Conservation (phyloP, 75 land plant genomes). For the Pinus albicaulis region DNA sequence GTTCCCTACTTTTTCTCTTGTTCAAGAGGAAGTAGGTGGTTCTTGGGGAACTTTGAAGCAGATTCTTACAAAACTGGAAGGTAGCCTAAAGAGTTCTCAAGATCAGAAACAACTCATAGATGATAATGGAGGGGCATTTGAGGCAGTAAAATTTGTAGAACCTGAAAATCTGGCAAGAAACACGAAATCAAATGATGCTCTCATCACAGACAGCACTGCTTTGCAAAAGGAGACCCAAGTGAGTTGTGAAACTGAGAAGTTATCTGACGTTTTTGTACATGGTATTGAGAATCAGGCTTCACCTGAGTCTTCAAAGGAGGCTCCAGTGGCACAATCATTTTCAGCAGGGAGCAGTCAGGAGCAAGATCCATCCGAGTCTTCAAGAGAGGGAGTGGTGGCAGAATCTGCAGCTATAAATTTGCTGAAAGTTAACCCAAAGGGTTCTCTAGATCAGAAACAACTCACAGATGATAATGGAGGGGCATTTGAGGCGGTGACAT, state of each 20-base stretch:
- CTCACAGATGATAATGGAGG: background rate
- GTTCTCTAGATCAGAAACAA: conserved; percentile 5
- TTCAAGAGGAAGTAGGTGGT: background rate
- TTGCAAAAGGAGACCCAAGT: background rate
- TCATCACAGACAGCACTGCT: background rate
- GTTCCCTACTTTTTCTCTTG: conserved; percentile 2
- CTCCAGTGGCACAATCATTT: background rate
- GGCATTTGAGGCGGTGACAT: background rate
- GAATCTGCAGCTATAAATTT: background rate
- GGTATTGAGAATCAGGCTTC: background rate
- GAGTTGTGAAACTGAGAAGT: background rate
- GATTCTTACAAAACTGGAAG: conserved; percentile 8
- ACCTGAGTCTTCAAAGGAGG: background rate
- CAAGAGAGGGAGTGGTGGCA: no score
- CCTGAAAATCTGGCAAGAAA: background rate
- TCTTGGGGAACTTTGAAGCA: background rate
- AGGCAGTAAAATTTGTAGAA: background rate
- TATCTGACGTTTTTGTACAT: background rate
- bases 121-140: background rate
- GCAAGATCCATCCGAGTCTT: no score
- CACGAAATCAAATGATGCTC: conserved; percentile 1
- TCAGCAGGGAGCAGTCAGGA: background rate
- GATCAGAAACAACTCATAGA: conserved; percentile 3
- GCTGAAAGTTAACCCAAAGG: conserved; percentile 8
- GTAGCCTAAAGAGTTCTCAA: background rate